These are phyloP conservation scores for Candida sp. DNA, from an alignment of 1,139 yeast species.

Conservation along the genomic window DNA sequence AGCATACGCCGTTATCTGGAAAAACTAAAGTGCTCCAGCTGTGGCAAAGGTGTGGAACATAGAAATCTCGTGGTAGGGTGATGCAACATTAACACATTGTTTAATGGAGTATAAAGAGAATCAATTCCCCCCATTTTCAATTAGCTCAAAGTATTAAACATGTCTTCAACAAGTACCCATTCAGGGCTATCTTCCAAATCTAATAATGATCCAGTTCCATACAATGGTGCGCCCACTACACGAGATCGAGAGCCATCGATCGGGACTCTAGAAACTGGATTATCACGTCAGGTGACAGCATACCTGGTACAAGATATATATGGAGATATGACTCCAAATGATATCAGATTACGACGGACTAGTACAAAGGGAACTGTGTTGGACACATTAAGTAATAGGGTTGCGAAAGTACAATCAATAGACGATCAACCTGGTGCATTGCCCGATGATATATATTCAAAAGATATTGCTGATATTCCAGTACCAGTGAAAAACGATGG, in stretches of 20 bases:
- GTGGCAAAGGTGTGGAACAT: too few relatives aligned
- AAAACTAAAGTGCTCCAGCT: too few relatives aligned
- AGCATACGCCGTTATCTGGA: too few relatives aligned
- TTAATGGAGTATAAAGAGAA: neutral
- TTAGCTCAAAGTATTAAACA: neutral
- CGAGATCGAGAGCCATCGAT: neutral
- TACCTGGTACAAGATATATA: slow-evolving; percentile 27
- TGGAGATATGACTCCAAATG: slow-evolving; percentile 21
- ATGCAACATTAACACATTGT: too few relatives aligned
- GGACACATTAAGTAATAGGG: slow-evolving; percentile 17
- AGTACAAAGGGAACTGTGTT: slow-evolving; percentile 34
- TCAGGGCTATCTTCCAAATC: neutral
- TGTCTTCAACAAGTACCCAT: neutral
- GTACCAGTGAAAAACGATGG: slow-evolving; percentile 47
- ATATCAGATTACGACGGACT: slow-evolving; percentile 28
- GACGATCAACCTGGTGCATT: neutral
- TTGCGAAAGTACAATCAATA: slow-evolving; percentile 8
- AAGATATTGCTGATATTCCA: slow-evolving; percentile 28
- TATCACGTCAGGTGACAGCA: slow-evolving; percentile 12
- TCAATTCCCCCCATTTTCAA: neutral
- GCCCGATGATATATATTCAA: slow-evolving; percentile 4
- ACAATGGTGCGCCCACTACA: neutral
- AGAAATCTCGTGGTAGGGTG: neutral
- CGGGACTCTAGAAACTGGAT: slow-evolving; percentile 1
- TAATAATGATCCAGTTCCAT: neutral